Evolutionary conservation across 768 basidiomycete genomes (phyloP).

Genomic region (Kwoniella dendrophila): DNA sequence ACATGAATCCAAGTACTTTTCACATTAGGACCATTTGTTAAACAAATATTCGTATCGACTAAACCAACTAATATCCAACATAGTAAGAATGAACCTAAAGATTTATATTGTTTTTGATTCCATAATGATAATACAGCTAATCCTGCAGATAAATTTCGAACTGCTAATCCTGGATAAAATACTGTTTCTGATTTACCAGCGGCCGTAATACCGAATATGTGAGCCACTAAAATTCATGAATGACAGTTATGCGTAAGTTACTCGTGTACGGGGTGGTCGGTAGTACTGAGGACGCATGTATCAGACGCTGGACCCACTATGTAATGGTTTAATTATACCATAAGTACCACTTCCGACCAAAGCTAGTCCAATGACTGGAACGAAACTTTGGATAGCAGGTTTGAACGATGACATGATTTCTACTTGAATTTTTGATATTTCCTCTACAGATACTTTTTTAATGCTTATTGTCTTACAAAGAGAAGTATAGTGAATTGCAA

Average conservation of each 20-base stretch:
- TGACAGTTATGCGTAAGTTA: not conserved
- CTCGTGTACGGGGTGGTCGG: too few species aligned
- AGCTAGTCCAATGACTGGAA: constrained; percentile 1
- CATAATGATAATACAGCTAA: not conserved
- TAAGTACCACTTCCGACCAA: constrained; percentile 1
- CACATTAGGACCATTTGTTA: constrained; percentile 4
- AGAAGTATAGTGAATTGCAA: not conserved
- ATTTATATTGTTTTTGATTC: constrained; percentile 3
- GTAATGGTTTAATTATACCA: constrained; percentile 1
- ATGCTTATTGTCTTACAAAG: too few species aligned
- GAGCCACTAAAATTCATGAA: constrained; percentile 2
- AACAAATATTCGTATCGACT: not conserved
- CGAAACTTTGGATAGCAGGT: not conserved
- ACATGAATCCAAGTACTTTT: constrained; percentile 2
- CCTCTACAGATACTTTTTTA: too few species aligned
- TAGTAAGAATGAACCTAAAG: constrained; percentile 1
- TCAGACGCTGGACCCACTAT: not conserved
- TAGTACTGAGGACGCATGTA: too few species aligned
- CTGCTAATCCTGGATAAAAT: constrained; percentile 3
- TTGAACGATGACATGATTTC: not conserved
- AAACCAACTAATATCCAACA: constrained; percentile 2
- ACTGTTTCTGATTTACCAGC: not conserved
- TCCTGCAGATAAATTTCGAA: not conserved
- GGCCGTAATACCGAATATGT: not conserved
- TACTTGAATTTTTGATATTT: not conserved